Percentiles rank a stretch among this genome's conserved stretches.
Conservation (phyloP, 345 rosid genomes). For the Conringia planisiliqua region DNA sequence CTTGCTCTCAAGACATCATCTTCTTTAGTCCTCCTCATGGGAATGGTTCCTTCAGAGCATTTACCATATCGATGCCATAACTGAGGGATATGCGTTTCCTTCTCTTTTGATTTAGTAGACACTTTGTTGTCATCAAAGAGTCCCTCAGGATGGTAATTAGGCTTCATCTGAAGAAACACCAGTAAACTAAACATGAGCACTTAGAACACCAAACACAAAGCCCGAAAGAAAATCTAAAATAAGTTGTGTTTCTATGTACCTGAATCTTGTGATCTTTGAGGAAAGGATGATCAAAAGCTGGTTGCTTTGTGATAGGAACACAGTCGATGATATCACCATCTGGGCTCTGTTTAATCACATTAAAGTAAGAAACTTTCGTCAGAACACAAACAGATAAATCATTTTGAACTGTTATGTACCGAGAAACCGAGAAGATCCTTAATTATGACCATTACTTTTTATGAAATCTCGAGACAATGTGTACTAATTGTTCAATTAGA, state of each 20-base stretch:
- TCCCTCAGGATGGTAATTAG: slow-evolving; percentile 81
- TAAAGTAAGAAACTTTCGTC: slow-evolving; percentile 2
- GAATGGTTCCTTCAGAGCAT: slow-evolving; percentile 76
- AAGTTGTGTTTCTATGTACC: slow-evolving; percentile 34
- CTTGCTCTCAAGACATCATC: slow-evolving; percentile 93
- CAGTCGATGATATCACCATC: slow-evolving; percentile 89
- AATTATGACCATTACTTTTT: slow-evolving; percentile 23
- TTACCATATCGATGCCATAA: slow-evolving; percentile 75
- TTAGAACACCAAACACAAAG: background rate
- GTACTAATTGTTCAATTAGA: slow-evolving; percentile 8
- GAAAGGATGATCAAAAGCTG: slow-evolving; percentile 95
- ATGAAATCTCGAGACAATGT: background rate
- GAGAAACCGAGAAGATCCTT: background rate
- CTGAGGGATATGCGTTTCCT: slow-evolving; percentile 59
- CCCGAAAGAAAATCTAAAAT: background rate
- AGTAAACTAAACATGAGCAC: background rate
- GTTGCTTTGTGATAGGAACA: slow-evolving; percentile 76
- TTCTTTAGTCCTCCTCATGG: slow-evolving; percentile 82
- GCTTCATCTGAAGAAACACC: slow-evolving; percentile 58
- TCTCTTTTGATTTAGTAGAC: slow-evolving; percentile 42
- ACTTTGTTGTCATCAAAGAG: slow-evolving; percentile 76
- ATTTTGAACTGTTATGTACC: background rate
- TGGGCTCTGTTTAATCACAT: slow-evolving; percentile 50
- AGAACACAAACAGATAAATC: background rate
- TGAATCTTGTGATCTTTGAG: slow-evolving; percentile 96